These are phyloP conservation scores for Helotiales sp. DNA, from an alignment of 2,329 filamentous ascomycete species.

Conservation along the genomic window DNA sequence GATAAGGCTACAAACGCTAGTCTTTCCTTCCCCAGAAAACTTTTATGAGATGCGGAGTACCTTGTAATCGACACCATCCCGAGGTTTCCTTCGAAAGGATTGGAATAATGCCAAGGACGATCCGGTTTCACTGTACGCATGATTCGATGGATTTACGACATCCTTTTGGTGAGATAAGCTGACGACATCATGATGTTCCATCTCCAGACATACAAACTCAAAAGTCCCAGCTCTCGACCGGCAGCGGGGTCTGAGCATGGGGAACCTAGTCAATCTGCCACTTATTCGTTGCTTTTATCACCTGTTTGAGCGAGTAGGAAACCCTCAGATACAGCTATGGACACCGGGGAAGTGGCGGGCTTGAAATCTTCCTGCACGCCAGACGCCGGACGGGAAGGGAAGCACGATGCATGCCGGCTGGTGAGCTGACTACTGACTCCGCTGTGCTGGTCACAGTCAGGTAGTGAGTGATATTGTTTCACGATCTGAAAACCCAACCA, in stretches of 20 bases:
- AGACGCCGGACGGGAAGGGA: background rate
- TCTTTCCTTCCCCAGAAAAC: background rate
- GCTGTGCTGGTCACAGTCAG: background rate
- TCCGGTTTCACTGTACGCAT: background rate
- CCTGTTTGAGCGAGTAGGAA: background rate
- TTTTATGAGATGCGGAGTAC: background rate
- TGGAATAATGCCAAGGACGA: too few species aligned
- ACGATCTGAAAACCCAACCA: background rate
- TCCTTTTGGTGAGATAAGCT: slow-evolving; percentile 5
- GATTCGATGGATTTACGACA: background rate
- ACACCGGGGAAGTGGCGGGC: background rate
- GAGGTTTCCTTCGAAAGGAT: background rate
- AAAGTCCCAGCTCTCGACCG: background rate
- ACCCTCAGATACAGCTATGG: background rate
- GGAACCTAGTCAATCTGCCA: background rate
- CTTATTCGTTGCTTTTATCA: background rate
- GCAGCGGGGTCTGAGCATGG: background rate
- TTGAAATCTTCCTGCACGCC: background rate
- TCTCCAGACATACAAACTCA: background rate
- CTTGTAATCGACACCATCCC: background rate
- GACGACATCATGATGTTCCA: background rate
- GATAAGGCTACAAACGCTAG: slow-evolving; percentile 2
- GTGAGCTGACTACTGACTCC: background rate
- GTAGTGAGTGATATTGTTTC: background rate
- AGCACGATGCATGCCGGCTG: background rate